Conservation (phyloP, 148 eudicot genomes). For the Arbutus unedo region DNA sequence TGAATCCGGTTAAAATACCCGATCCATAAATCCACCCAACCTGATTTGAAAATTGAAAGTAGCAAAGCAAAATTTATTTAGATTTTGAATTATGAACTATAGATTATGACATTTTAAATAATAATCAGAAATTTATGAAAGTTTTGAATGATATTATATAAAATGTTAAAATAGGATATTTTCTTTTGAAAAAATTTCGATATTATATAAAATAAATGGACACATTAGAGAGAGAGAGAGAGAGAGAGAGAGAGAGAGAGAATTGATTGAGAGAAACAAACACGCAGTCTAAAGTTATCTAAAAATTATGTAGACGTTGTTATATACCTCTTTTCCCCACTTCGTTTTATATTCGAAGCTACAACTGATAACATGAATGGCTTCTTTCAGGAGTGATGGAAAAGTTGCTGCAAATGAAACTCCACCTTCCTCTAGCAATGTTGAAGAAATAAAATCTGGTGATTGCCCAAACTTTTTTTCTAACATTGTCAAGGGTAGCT, state of each 20-base stretch:
- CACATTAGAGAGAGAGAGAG: no score
- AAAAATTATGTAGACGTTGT: background rate
- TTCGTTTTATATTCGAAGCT: constrained; percentile 74
- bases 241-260: no score
- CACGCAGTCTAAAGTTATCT: no score
- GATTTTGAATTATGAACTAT: background rate
- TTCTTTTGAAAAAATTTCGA: no score
- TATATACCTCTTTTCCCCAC: constrained; percentile 77
- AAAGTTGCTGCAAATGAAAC: constrained; percentile 40
- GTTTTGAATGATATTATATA: no score
- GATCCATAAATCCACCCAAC: constrained; percentile 83
- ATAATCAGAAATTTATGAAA: no score
- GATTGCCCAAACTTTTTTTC: constrained; percentile 79
- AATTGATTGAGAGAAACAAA: no score
- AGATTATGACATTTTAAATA: background rate
- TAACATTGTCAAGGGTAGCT: constrained; percentile 54
- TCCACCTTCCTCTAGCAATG: constrained; percentile 65
- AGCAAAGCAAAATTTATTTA: background rate
- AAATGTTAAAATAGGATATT: no score
- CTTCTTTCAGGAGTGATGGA: constrained; percentile 68
- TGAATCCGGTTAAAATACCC: constrained; percentile 74
- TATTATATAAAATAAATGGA: no score
- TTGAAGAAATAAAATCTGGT: constrained; percentile 63
- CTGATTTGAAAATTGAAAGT: constrained; percentile 19
- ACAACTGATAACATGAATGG: constrained; percentile 74